Evolutionary conservation across 805 yeast species (phyloP), one percentile per base, ranked within the genome.

Genomic region (Dipodascus albidus): DNA sequence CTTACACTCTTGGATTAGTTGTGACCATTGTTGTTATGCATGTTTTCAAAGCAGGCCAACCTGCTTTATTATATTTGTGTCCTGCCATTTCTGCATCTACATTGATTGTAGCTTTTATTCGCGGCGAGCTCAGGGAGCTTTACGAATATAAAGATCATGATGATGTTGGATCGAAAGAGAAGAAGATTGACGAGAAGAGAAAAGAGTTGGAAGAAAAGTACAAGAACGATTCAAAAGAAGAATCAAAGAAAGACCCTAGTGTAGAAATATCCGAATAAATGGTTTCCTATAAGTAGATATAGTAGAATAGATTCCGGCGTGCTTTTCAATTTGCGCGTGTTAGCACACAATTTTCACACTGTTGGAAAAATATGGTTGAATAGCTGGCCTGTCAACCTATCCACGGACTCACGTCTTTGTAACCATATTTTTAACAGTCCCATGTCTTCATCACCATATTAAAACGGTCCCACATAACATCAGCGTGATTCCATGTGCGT

Each of bases 31-130:
- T 56, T 1, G 76, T 72, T 2, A 63, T 76, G 50, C 66, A 68
- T 31, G 51, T 60, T 2, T 76, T 60, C 56, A 59, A 72, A 1
- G 63, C 60, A 9, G 87, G 81, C 0, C 89, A 83, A 64, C 89
- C 89, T 0, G 88, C 88, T 0, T 67, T 84, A 56, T 62, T 84
- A 19, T 83, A 82, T 61, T 64, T 83, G 23, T 81, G 81, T 2
- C 89, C 89, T 2, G 60, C 68, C 2, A 48, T 76, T 24, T 33
- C 71, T 0, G 6, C 69, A 0, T 66, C 74, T 0, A 69, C 74
- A 0, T n/a, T 66, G 0, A 38, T 60, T 0, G 58, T 67, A 0
- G 78, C 79, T 0, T 50, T 59, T n/a, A n/a, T 53, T 2, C 65
- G 65, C 23, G 75, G 75, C 0, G 85, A 81, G 23, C 57, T 76